Conservation (phyloP, 345 rosid genomes). For the Heritiera fomes region DNA sequence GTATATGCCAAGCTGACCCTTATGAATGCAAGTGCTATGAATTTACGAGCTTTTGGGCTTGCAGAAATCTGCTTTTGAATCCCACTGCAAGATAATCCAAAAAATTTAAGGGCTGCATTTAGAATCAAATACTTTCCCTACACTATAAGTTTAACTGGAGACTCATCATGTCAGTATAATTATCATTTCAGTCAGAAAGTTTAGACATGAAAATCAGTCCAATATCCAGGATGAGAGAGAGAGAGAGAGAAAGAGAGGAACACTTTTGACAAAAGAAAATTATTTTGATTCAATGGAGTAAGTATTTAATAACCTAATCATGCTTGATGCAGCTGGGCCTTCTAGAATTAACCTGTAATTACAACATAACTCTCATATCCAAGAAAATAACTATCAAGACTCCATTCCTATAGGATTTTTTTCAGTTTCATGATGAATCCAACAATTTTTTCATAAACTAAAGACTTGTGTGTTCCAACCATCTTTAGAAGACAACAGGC, state of each 20-base stretch:
- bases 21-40: conserved; percentile 64
- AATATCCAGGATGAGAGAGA: neutral
- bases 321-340: neutral
- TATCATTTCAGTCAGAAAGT: neutral
- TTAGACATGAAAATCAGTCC: neutral
- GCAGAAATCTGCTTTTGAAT: conserved; percentile 81
- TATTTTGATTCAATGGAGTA: neutral
- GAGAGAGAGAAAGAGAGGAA: neutral
- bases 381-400: neutral
- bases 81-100: conserved; percentile 51
- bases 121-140: neutral
- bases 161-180: neutral
- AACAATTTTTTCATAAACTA: neutral
- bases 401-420: neutral
- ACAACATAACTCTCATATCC: neutral
- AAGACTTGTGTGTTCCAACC: neutral
- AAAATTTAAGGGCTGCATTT: neutral
- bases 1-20: conserved; percentile 67
- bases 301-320: neutral
- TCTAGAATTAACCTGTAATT: conserved; percentile 11
- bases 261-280: neutral
- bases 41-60: conserved; percentile 63
- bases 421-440: neutral
- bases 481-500: neutral
- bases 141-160: neutral